Base-by-base conservation (phyloP, 495 filamentous ascomycete genomes). In the Aspergillus baeticus region DNA sequence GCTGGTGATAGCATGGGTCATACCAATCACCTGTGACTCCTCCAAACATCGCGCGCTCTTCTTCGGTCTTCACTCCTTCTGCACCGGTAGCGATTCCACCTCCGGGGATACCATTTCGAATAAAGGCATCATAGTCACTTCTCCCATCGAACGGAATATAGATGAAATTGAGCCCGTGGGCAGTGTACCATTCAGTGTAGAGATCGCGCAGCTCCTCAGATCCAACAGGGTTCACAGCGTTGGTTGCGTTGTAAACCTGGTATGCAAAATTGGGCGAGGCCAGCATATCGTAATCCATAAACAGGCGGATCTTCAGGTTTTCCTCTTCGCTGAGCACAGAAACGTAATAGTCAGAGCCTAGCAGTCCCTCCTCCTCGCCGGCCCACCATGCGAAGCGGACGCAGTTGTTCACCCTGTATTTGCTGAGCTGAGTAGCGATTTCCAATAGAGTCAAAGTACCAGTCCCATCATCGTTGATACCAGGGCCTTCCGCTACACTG, bases 201-300 rank as follows among this genome's bases (percentile, higher is more conserved):
- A 85, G 69, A 48, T 77, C 68, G 68, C 89, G 84, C 48, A 81
- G 78, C 52, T 83, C 71, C 43, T 80, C 86, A 29, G 81, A 86
- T 1, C 87, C 87, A 1, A 80, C 58, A 1, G 87, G 85, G 34
- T 85, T 87, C 10, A 75, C 74, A 7, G 77, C 55, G 68, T 84
- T 84, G 66, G 82, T 88, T 20, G 78, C 65, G 63, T 90, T 87
- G 67, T 87, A 88, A 66, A 88, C 78, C 58, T 77, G 81, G 61
- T 83, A 80, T 17, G 80, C 72, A 62, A 79, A 88, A 72, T 89
- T 89, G 36, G 87, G 87, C 22, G 75, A 81, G 17, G 82, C 87
- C 47, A 89, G 83, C 87, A 89, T 90, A 69, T 90, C 87, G 60
- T 87, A 87, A 70, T 90, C 87, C 66, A 88, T 83, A 65, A 88